Evolutionary conservation across 306 rosid species (phyloP), one percentile per base, ranked within the genome.

Genomic region (Trifolium fragiferum): DNA sequence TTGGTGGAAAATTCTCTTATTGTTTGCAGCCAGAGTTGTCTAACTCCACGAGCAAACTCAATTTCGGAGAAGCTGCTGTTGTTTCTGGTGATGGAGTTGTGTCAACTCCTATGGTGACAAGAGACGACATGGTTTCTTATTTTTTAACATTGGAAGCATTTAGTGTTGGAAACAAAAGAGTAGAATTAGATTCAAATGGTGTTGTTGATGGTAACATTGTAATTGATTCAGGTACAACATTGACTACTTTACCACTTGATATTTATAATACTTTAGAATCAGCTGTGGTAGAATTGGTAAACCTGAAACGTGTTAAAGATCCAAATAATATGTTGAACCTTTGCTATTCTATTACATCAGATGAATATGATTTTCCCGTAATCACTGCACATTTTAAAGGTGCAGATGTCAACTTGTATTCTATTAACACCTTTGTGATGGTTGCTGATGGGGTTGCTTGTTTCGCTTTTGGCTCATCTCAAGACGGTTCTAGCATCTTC

Each of bases 1-100:
- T 76, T 0, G 69, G 1, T 0, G 83, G 84, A 0, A 91, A 83
- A 13, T 91, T 89, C 66, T 84, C 92, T 0, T 81, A 91, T 40
- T 91, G 97, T 66, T 83, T 91, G 62, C 38, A 65, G 4, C 80
- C 90, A 1, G 0, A 1, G 4, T 4, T 66, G 0, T n/a, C 70
- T 0, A 7, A 23, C 0, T 1, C 1, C 0, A 33, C 82, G 2
- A 57, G 78, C 49, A 73, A 37, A 75, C 73, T 80, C 3, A 27
- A 15, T 14, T 80, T 80, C 62, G 84, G 84, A 13, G 32, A 27
- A 27, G 32, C 32, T 27, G 32, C 5, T 27, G 32, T 27, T 4
- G 32, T 27, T 27, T 27, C 32, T 27, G 32, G 32, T 3, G 5
- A 27, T 27, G 32, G 5, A 27, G 32, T 27, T 27, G 5, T 27